A percentile compares a stretch with the other conserved stretches of the same genome.
phyloP scores from a whole-genome alignment of 129 eudicot species.

The Centrapalus pauciflorus region DNA sequence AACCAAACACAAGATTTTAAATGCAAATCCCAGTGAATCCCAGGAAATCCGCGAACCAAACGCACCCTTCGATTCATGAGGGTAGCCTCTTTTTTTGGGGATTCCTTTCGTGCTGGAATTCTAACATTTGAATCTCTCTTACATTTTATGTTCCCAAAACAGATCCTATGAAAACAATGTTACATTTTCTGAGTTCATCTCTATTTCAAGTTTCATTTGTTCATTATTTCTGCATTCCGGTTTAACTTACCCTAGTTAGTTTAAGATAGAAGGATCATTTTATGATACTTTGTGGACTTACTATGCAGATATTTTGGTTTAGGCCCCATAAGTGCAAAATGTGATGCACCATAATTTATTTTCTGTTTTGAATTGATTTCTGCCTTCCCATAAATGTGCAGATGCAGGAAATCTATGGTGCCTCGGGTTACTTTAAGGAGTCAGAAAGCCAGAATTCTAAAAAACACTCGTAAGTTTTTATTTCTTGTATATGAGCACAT shows the following conservation, averaged over 20 bases:
- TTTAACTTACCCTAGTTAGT: not conserved
- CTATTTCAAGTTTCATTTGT: not conserved
- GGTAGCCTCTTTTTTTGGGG: no score
- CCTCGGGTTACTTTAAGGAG: constrained; percentile 86
- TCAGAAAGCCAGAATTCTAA: constrained; percentile 39
- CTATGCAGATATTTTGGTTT: not conserved
- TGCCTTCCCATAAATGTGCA: constrained; percentile 27
- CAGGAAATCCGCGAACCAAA: no score
- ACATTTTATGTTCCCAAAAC: no score
- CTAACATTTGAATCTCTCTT: no score
- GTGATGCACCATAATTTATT: not conserved
- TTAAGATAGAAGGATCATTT: not conserved
- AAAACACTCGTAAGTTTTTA: constrained; percentile 40
- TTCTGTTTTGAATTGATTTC: not conserved
- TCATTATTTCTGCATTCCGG: not conserved
- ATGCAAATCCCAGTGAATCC: no score
- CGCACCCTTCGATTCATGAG: no score
- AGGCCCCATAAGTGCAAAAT: not conserved
- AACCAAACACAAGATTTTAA: no score
- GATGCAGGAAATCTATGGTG: constrained; percentile 96
- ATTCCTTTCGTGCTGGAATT: no score
- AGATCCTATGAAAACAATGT: no score
- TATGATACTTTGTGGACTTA: not conserved
- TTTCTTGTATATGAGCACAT: not conserved
- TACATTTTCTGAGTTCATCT: no score